A percentile compares a stretch with the other conserved stretches of the same genome.
Evolutionary conservation across 2,329 filamentous ascomycete species (phyloP).

Genomic region (Cytospora piceicola): DNA sequence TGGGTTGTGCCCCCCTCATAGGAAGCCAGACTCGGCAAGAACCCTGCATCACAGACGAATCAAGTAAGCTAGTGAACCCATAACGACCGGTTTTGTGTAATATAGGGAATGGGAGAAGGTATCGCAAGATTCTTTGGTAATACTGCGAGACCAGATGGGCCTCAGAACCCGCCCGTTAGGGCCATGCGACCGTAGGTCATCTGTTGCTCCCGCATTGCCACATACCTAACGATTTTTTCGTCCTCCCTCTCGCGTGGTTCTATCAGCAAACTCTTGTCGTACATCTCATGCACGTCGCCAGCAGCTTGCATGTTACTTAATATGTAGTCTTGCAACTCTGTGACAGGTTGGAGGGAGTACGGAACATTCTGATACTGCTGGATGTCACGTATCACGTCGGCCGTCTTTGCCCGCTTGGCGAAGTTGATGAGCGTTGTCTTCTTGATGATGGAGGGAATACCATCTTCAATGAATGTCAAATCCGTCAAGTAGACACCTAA

Average conservation of each 20-base stretch:
- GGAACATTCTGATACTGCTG: slow-evolving; percentile 98
- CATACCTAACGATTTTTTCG: slow-evolving; percentile 98
- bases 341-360: slow-evolving; percentile 87
- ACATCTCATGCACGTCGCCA: slow-evolving; percentile 98
- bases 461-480: slow-evolving; percentile 97
- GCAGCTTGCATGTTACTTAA: slow-evolving; percentile 94
- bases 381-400: slow-evolving; percentile 97
- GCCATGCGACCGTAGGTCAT: slow-evolving; percentile 32
- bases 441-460: slow-evolving; percentile 94
- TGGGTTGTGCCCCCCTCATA: slow-evolving; percentile 43
- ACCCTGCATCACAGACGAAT: slow-evolving; percentile 48
- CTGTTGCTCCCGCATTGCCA: slow-evolving; percentile 40
- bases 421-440: slow-evolving; percentile 98
- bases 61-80: slow-evolving; percentile 32
- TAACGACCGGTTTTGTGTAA: not conserved
- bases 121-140: slow-evolving; percentile 21
- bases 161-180: slow-evolving; percentile 27
- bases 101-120: not conserved
- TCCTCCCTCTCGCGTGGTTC: slow-evolving; percentile 97
- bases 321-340: slow-evolving; percentile 95
- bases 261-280: slow-evolving; percentile 91
- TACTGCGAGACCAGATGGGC: slow-evolving; percentile 18
- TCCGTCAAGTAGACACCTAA: slow-evolving; percentile 94
- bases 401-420: slow-evolving; percentile 95
- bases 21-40: slow-evolving; percentile 64